Conservation (phyloP, 2,329 filamentous ascomycete genomes). For the Kalmusia sp. region DNA sequence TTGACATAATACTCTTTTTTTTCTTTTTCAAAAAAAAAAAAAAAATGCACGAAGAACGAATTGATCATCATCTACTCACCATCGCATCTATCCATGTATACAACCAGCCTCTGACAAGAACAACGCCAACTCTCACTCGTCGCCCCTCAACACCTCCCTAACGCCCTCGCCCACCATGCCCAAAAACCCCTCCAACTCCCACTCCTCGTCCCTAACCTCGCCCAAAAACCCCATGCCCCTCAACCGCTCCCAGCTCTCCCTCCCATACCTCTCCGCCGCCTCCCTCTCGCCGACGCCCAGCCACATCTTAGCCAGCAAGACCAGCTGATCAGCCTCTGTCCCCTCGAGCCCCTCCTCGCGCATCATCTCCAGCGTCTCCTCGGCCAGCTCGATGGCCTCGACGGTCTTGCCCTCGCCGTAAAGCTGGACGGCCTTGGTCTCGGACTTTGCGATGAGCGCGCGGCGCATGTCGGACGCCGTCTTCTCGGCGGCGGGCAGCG, state of each 20-base stretch:
- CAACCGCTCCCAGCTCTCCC: conserved; percentile 9
- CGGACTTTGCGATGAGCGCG: conserved; percentile 13
- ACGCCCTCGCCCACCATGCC: conserved; percentile 16
- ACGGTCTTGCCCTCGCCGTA: conserved; percentile 7
- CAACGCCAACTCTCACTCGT: not conserved
- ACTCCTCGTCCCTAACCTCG: conserved; percentile 14
- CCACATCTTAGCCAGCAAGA: conserved; percentile 23
- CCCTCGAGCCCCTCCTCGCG: conserved; percentile 21
- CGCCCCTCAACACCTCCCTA: conserved; percentile 3
- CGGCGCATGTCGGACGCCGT: conserved; percentile 25
- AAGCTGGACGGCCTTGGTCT: conserved; percentile 13
- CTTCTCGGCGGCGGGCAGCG: not conserved
- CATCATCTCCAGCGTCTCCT: conserved; percentile 22
- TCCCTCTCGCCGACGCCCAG: conserved; percentile 15
- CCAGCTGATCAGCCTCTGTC: conserved; percentile 25
- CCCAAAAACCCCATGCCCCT: conserved; percentile 27
- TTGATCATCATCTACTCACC: too few species aligned
- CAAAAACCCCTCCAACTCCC: conserved; percentile 24
- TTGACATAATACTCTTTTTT: too few species aligned
- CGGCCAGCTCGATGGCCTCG: conserved; percentile 17
- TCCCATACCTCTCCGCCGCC: conserved; percentile 19
- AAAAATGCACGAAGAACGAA: too few species aligned
- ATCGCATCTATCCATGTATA: too few species aligned
- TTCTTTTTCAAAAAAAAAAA: too few species aligned
- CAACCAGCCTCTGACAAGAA: too few species aligned